A percentile compares a stretch with the other conserved stretches of the same genome.
Evolutionary conservation across 1,284 basidiomycete species (phyloP).

Genomic region (Bjerkandera adusta): DNA sequence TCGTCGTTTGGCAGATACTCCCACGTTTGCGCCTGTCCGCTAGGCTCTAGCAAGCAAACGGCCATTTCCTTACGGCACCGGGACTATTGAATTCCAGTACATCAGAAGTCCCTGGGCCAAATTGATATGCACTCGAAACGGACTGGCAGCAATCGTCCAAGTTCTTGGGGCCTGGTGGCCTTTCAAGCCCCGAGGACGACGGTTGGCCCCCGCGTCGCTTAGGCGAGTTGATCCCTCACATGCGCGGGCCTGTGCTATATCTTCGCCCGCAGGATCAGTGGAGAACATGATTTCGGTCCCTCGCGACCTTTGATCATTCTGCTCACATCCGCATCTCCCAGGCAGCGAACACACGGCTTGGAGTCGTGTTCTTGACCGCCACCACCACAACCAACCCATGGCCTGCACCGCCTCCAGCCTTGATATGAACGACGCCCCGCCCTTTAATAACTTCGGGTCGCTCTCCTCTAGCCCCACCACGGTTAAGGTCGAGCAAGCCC

Average conservation of each 20-base stretch:
- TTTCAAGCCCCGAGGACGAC: conserved; percentile 15
- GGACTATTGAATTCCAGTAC: conserved; percentile 13
- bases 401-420: conserved; percentile 41
- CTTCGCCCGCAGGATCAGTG: conserved; percentile 21
- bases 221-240: conserved; percentile 17
- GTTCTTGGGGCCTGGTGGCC: conserved; percentile 8
- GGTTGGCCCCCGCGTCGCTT: conserved; percentile 13
- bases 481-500: conserved; percentile 47
- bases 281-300: conserved; percentile 30
- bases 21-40: conserved; percentile 10
- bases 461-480: conserved; percentile 18
- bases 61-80: conserved; percentile 17
- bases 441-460: conserved; percentile 25
- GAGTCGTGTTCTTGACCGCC: conserved; percentile 18
- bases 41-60: conserved; percentile 2
- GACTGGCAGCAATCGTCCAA: background rate
- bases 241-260: conserved; percentile 21
- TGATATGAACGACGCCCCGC: conserved; percentile 28
- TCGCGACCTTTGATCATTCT: conserved; percentile 37
- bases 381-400: conserved; percentile 24
- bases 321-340: conserved; percentile 28
- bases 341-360: conserved; percentile 29
- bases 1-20: conserved; percentile 8
- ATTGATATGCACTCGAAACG: conserved; percentile 9
- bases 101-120: conserved; percentile 16